Evolutionary conservation across 345 rosid genomes (phyloP).

Genomic region (Toxicodendron radicans): DNA sequence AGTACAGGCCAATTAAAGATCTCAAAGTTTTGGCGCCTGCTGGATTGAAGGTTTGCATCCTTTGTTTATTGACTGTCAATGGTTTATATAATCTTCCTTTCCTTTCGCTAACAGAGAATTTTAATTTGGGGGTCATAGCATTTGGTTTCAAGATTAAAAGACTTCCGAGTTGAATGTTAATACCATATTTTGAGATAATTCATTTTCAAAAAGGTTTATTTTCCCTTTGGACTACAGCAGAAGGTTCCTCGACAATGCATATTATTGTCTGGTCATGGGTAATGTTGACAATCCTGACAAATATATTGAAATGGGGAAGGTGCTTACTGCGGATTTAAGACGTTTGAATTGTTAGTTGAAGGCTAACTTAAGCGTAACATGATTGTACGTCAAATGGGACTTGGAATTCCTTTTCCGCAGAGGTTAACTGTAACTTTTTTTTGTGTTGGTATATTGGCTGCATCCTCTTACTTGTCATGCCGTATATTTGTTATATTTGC

Average conservation of each 20-base stretch:
- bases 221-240: neutral
- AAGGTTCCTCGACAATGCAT: neutral
- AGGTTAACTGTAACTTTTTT: neutral
- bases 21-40: slow-evolving; percentile 75
- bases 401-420: neutral
- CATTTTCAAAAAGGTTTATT: slow-evolving; percentile 13
- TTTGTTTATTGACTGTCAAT: slow-evolving; percentile 7
- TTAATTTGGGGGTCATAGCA: neutral
- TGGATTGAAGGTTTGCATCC: slow-evolving; percentile 72
- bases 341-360: slow-evolving; percentile 13
- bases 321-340: slow-evolving; percentile 9
- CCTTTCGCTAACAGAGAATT: neutral
- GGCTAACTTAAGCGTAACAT: slow-evolving; percentile 4
- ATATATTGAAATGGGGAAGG: neutral
- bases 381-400: neutral
- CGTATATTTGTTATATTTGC: neutral
- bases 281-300: neutral
- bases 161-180: neutral
- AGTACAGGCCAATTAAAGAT: slow-evolving; percentile 84
- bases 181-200: neutral
- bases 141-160: neutral
- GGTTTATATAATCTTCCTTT: no score
- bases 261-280: neutral
- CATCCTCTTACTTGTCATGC: neutral
- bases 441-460: neutral